Evolutionary conservation across 1,284 basidiomycete genomes (phyloP), one percentile per base, ranked within the genome.

Genomic region (Tranzscheliella williamsii): DNA sequence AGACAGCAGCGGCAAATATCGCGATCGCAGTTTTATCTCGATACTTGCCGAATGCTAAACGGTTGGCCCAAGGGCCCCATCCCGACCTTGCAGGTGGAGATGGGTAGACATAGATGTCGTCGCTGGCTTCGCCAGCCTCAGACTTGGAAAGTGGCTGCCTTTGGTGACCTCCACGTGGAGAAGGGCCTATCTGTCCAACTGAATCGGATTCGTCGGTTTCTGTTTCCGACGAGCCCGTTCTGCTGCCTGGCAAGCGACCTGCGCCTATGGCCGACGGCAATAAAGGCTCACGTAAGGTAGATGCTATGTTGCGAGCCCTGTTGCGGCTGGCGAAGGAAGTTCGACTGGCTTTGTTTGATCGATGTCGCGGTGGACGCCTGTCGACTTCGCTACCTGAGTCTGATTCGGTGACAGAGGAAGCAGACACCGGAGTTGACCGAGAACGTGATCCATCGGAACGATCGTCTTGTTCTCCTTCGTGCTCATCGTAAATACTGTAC

Each of bases 1-100:
- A 17, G 15, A 70, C 31, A 9, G 60, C 47, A 9, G 39, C 53
- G 7, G 48, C 54, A 21, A 69, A 73, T 13, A 31, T 58, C 15
- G 60, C 53, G 23, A 70, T 62, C 29, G 67, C 69, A 4, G 49
- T 49, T 49, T 65, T 70, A 43, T 73, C 71, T 17, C 69, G 60
- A 27, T 65, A 73, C 38, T 68, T 64, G 42, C 61, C 61, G 17
- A 64, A 58, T 3, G 61, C 61, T 9, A 64, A 55, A n/a, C 61
- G 55, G 12, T 64, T 64, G 21, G 61, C 61, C 61, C 61, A 64
- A 1, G 61, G 61, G 4, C 61, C 61, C 61, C 61, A 64, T 3
- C 61, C 61, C 18, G 55, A 48, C 24, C 51, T 30, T 13, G 54
- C 61, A 4, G 61, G 61, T 16, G 61, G 61, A 12, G 61, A 48